Evolutionary conservation across 305 asterid species (phyloP), one percentile per base, ranked within the genome.

Genomic region (Plantago coronopus): DNA sequence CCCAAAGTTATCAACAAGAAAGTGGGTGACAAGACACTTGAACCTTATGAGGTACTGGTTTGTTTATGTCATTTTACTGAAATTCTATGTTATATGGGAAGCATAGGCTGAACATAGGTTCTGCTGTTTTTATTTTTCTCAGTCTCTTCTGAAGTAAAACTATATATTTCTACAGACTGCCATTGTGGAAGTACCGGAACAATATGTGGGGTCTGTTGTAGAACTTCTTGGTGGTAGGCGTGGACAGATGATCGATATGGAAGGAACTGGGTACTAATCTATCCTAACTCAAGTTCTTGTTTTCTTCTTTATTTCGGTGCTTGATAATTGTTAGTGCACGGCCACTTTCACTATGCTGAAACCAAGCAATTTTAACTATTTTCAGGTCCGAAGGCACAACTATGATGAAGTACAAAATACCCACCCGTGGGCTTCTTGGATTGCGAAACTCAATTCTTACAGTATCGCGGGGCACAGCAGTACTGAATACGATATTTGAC

Each of bases 181-280:
- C 49, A 78, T 89, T 48, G 97, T 89, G 45, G 99, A 94, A 76
- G 99, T 89, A 63, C 96, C 87, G 7, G 99, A 94, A 79, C 96
- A 75, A 71, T 87, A 85, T 72, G 59, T 89, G 89, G 99, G 99
- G 50, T 66, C 96, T 8, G 96, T 89, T 43, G 93, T 94, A 48
- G 97, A 94, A 80, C 94, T 94, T 79, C 97, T 94, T 40, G 99
- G 99, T 67, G 76, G 82, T 81, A 79, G 99, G 72, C 97, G 97
- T 68, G 97, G 99, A 25, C 99, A 83, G 62, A 89, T 94, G 97
- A 66, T 78, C 54, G 99, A 89, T 73, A 81, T 94, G 97, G 86
- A 87, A 79, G 97, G 96, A 65, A 51, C 82, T 49, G 97, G 99
- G 99, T 89, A 81, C 43, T 79, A 60, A 57, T 48, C 51, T 53